Conservation (phyloP, 257 asterid genomes). For the Jacaranda copaia region DNA sequence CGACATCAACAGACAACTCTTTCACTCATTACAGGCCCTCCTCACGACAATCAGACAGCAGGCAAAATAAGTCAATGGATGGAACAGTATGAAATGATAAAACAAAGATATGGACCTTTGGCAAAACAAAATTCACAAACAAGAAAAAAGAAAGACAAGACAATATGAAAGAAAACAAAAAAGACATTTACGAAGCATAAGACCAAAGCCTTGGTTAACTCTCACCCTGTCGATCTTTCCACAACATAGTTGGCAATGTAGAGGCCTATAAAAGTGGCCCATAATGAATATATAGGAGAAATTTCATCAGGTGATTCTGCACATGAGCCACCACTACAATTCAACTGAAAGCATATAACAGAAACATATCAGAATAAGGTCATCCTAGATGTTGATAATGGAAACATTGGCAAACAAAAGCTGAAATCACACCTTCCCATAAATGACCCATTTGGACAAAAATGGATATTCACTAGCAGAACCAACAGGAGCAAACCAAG, state of each 20-base stretch:
- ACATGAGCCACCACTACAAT: constrained; percentile 64
- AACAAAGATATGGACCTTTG: too few relatives aligned
- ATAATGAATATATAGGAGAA: constrained; percentile 72
- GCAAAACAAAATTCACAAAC: background rate
- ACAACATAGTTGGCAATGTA: constrained; percentile 82
- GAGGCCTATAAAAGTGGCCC: constrained; percentile 81
- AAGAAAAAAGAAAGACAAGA: background rate
- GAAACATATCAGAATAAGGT: constrained; percentile 31
- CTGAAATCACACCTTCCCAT: constrained; percentile 64
- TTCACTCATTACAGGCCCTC: too few relatives aligned
- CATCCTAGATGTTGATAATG: background rate
- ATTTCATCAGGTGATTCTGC: constrained; percentile 70
- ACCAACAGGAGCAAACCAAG: constrained; percentile 88
- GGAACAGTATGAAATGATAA: too few relatives aligned
- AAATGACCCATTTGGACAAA: constrained; percentile 72
- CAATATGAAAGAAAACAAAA: background rate
- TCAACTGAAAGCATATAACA: constrained; percentile 50
- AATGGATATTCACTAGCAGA: constrained; percentile 78
- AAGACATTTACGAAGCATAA: background rate
- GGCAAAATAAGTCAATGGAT: too few relatives aligned
- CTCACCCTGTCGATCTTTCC: constrained; percentile 78
- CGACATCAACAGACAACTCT: too few relatives aligned
- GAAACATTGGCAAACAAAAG: background rate
- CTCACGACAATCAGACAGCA: too few relatives aligned
- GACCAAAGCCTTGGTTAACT: constrained; percentile 16